Base-by-base conservation (phyloP, 768 basidiomycete species). In the Suillus placidus region DNA sequence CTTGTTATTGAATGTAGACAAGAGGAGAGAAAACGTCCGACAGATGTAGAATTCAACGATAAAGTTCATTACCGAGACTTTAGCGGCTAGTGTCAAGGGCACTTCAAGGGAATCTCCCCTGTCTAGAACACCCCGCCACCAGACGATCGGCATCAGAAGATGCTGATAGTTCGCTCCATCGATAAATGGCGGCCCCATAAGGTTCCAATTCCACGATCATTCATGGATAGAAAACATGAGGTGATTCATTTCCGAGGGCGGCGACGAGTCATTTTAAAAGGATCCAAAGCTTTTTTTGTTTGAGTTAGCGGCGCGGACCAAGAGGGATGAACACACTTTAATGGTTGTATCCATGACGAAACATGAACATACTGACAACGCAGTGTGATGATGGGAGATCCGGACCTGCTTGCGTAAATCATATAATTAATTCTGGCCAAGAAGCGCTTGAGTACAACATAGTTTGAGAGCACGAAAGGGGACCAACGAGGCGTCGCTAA, bases 181-280 rank as follows among this genome's bases (percentile, higher is more conserved):
- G 76, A 76, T 74, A 73, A 68, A n/a, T 68, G 40, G 58, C 64
- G 45, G 61, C 67, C 54, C 54, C 54, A 68, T 74, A 61, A 49
- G 58, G 67, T 68, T 69, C 64, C 64, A 61, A 63, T 68, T 68
- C 70, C 73, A 76, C 71, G 71, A 70, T 71, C 69, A 63, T 55
- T 64, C 38, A 70, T 71, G 64, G 65, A 68, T 65, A 43, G 55
- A 6, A 64, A 71, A 76, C 75, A 77, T 75, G 75, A 77, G 73
- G 55, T 69, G 40, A 45, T 78, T 77, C 76, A 77, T 77, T 62
- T 77, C 76, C 76, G 76, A 77, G 72, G 71, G 62, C 64, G 68
- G 66, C 68, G 68, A 68, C 71, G 38, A 9, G 54, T 40, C 38
- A 37, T 35, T 60, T 57, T 5, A 38, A 38, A 40, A 61, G 58